Percentiles rank a stretch among this genome's conserved stretches.
These are phyloP conservation scores for Apiospora phragmitis DNA, from an alignment of 2,329 filamentous ascomycete genomes.

Conservation along the genomic window DNA sequence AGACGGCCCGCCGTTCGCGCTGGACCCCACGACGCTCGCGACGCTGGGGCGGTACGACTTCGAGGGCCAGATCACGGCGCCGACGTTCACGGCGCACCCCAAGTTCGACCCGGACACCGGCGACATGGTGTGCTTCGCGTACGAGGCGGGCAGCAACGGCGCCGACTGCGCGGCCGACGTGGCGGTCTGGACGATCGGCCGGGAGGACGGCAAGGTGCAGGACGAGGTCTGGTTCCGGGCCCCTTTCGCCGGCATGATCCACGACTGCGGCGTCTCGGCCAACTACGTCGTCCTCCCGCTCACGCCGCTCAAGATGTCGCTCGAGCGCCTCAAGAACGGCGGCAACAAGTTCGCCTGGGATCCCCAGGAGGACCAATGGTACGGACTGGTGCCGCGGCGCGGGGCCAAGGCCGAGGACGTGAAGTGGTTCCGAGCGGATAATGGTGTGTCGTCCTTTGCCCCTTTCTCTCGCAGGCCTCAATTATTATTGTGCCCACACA, in stretches of 20 bases:
- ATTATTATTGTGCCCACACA: neutral
- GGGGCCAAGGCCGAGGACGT: conserved; percentile 53
- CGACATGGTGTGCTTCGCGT: conserved; percentile 52
- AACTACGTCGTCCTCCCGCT: conserved; percentile 49
- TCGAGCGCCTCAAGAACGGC: conserved; percentile 43
- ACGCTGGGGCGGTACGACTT: conserved; percentile 53
- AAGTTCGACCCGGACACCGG: conserved; percentile 53
- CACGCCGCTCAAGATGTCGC: conserved; percentile 47
- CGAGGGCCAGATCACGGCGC: conserved; percentile 47
- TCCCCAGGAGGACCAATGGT: conserved; percentile 55
- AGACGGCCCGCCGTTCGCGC: conserved; percentile 50
- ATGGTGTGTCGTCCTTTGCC: conserved; percentile 40
- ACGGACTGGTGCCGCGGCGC: conserved; percentile 52
- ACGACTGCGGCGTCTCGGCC: conserved; percentile 48
- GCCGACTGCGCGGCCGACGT: conserved; percentile 44
- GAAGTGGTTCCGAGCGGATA: conserved; percentile 51
- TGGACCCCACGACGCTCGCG: conserved; percentile 50
- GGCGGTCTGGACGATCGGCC: conserved; percentile 48
- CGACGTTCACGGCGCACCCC: conserved; percentile 53
- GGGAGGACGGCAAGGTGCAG: conserved; percentile 42
- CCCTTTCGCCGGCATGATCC: conserved; percentile 54
- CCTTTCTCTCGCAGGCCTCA: neutral
- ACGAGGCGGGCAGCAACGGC: conserved; percentile 46
- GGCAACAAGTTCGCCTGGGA: conserved; percentile 55
- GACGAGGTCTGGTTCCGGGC: conserved; percentile 51